These are phyloP conservation scores for Paramecium sexaurelia DNA, from an alignment of 73 alveolate species.

Conservation along the genomic window DNA sequence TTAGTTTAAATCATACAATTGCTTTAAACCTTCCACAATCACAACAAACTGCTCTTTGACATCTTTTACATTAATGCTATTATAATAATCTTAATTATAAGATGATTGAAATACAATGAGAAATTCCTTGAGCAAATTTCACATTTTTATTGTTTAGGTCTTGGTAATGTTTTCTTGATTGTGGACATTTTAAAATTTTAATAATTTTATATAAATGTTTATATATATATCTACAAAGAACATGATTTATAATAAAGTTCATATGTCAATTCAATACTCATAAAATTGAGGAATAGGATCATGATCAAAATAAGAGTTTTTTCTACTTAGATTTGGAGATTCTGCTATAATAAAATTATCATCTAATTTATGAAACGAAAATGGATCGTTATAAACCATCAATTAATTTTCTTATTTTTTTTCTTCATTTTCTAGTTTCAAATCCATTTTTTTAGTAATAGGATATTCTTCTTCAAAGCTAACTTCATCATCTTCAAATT, in stretches of 20 bases:
- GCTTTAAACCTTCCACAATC: slow-evolving; percentile 50
- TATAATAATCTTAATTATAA: not conserved
- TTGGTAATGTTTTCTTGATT: not conserved
- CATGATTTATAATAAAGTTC: not conserved
- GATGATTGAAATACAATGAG: not conserved
- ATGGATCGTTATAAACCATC: not conserved
- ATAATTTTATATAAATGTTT: not conserved
- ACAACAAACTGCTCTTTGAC: slow-evolving; percentile 27
- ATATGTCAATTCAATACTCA: not conserved
- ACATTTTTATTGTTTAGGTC: not conserved
- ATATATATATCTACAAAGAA: not conserved
- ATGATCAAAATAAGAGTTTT: not conserved
- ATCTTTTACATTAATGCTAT: slow-evolving; percentile 44
- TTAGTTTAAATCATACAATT: not conserved
- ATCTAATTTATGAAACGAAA: not conserved
- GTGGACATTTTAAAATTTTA: not conserved
- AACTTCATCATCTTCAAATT: slow-evolving; percentile 4
- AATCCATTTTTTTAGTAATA: not conserved
- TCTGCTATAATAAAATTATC: slow-evolving; percentile 7
- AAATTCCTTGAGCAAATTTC: not conserved
- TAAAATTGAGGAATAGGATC: slow-evolving; percentile 39
- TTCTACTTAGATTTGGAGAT: slow-evolving; percentile 16
- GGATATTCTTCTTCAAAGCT: slow-evolving; percentile 48
- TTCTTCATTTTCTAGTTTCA: not conserved
- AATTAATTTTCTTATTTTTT: not conserved